These are phyloP conservation scores for Diaporthe velutina DNA, from an alignment of 2,329 filamentous ascomycete species.

Conservation along the genomic window DNA sequence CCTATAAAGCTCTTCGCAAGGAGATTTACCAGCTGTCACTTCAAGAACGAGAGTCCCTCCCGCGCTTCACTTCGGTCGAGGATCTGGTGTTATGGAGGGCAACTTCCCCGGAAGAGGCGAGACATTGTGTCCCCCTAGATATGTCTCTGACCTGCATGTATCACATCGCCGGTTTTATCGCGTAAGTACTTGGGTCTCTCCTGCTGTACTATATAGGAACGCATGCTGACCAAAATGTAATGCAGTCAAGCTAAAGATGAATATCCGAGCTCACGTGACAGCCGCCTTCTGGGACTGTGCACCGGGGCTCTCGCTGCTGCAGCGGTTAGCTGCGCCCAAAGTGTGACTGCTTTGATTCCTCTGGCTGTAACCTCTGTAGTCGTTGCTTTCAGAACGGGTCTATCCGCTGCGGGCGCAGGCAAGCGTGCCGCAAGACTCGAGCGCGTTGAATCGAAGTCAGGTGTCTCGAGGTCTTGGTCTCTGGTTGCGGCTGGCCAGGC, in stretches of 20 bases:
- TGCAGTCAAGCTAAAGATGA: conserved; percentile 13
- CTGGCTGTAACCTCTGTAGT: conserved; percentile 75
- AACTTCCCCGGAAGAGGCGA: conserved; percentile 18
- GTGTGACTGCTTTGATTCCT: conserved; percentile 70
- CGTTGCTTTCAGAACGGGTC: conserved; percentile 74
- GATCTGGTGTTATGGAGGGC: conserved; percentile 43
- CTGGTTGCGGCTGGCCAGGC: conserved; percentile 70
- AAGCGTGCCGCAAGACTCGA: conserved; percentile 53
- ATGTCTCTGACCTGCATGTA: conserved; percentile 41
- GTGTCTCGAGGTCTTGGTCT: conserved; percentile 63
- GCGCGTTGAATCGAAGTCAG: conserved; percentile 58
- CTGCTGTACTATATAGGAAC: no score
- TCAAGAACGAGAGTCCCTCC: conserved; percentile 40
- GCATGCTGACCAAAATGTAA: not conserved
- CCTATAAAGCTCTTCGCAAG: conserved; percentile 14
- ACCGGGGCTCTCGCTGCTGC: conserved; percentile 76
- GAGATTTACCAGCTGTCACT: conserved; percentile 36
- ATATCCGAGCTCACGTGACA: conserved; percentile 1
- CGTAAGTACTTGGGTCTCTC: not conserved
- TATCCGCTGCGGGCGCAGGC: conserved; percentile 65
- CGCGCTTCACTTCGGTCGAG: conserved; percentile 42
- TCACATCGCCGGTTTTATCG: conserved; percentile 17
- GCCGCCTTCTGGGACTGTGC: conserved; percentile 68
- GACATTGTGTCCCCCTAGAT: conserved; percentile 42
- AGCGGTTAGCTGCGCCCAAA: conserved; percentile 73